Evolutionary conservation across 768 basidiomycete genomes (phyloP).

Genomic region (Phanerodontia chrysosporium): DNA sequence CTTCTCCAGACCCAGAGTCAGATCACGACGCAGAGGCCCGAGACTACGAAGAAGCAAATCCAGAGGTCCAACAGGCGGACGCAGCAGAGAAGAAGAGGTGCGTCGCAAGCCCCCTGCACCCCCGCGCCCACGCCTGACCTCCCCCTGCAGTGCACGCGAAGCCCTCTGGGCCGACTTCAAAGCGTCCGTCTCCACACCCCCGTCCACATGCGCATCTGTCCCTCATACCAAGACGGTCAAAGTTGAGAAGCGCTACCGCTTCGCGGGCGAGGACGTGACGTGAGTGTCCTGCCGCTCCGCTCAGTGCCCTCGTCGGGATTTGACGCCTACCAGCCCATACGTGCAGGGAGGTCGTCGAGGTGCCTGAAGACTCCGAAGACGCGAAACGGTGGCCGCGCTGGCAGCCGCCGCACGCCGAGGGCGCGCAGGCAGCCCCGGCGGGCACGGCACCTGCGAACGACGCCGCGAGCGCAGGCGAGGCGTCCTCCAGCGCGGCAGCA

Average conservation of each 20-base stretch:
- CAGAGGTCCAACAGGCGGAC: constrained; percentile 29
- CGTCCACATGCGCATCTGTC: constrained; percentile 17
- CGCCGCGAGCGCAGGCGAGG: constrained; percentile 6
- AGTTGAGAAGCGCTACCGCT: constrained; percentile 65
- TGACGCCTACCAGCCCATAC: constrained; percentile 6
- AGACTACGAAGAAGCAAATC: constrained; percentile 26
- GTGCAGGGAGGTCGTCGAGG: constrained; percentile 68
- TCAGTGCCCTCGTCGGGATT: not conserved
- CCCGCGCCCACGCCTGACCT: constrained; percentile 3
- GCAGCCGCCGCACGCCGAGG: constrained; percentile 25
- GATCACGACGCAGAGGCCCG: constrained; percentile 36
- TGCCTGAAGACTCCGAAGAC: constrained; percentile 67
- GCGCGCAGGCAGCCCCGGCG: constrained; percentile 3
- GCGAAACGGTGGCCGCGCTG: constrained; percentile 72
- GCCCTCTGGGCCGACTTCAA: constrained; percentile 68
- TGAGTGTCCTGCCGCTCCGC: constrained; percentile 34
- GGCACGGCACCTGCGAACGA: not conserved
- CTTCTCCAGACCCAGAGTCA: constrained; percentile 32
- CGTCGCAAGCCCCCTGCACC: too few species aligned
- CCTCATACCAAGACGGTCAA: constrained; percentile 40
- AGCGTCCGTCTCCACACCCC: constrained; percentile 46
- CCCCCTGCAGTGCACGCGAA: constrained; percentile 47
- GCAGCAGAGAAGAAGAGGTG: constrained; percentile 36
- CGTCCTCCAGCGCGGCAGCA: constrained; percentile 16
- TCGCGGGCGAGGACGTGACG: constrained; percentile 75